A percentile compares a stretch with the other conserved stretches of the same genome.
These are phyloP conservation scores for Royoungia palumana DNA, from an alignment of 768 basidiomycete species.

Conservation along the genomic window DNA sequence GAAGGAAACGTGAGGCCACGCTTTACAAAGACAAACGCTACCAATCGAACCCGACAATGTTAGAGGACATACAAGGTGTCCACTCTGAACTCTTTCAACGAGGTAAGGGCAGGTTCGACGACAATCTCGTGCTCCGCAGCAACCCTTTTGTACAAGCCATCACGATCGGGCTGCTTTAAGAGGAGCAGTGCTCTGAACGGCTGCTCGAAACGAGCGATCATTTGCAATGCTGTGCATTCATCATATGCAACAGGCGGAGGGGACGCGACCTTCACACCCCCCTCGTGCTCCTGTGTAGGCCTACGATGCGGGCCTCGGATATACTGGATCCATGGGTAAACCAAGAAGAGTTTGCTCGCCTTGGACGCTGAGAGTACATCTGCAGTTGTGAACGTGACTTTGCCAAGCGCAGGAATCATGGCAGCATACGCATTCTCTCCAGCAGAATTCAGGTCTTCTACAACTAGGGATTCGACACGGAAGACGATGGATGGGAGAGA, in stretches of 20 bases:
- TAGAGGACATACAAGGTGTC: slow-evolving; percentile 1
- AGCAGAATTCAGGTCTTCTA: neutral
- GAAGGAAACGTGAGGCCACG: too few relatives aligned
- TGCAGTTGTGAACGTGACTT: neutral
- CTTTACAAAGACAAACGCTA: too few relatives aligned
- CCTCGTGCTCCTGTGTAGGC: neutral
- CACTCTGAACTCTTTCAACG: neutral
- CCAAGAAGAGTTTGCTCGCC: neutral
- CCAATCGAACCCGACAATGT: neutral
- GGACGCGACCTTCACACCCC: neutral
- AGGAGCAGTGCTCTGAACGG: slow-evolving; percentile 7
- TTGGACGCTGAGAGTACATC: neutral
- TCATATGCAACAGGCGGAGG: neutral
- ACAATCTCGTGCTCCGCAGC: slow-evolving; percentile 3
- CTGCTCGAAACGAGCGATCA: slow-evolving; percentile 4
- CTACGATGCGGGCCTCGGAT: neutral
- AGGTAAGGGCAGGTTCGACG: neutral
- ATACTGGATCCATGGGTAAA: slow-evolving; percentile 7
- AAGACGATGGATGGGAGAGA: slow-evolving; percentile 8
- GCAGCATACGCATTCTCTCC: slow-evolving; percentile 1
- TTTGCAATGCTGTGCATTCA: slow-evolving; percentile 1
- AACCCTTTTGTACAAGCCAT: slow-evolving; percentile 20
- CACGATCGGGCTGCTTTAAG: neutral
- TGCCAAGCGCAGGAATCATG: neutral
- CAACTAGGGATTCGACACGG: neutral